Base-by-base conservation (phyloP, 2,329 filamentous ascomycete species). In the Pseudogymnoascus sp. region DNA sequence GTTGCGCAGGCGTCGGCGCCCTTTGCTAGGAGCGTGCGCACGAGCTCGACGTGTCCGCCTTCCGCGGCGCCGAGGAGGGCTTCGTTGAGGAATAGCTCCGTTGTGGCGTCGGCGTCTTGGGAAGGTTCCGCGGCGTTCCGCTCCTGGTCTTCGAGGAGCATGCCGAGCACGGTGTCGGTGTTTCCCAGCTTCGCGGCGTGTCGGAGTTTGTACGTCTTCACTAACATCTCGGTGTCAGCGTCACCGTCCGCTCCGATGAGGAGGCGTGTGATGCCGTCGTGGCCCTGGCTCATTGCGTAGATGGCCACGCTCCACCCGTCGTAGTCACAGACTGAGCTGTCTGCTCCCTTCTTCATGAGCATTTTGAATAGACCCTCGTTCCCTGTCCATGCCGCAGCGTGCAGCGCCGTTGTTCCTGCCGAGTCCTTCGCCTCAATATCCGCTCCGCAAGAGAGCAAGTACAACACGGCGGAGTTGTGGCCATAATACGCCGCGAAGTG, bases 241-340 rank as follows among this genome's bases (percentile, higher is more conserved):
- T 53, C 46, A 12, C n/a, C 46, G n/a, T 4, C n/a, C n/a, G 34
- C 46, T 4, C 46, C 46, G 25, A 53, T 4, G 25, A 53, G 46
- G 2, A 53, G 46, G 46, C 46, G 46, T n/a, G 46, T 18, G 46
- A 53, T 53, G 25, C 46, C 46, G 25, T 53, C 46, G 46, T 53
- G 46, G 25, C 46, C 46, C n/a, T 53, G 46, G 25, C 46, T 53
- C 46, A 53, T 53, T 5, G 46, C 46, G 8, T 53, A 53, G 25
- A 53, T 53, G n/a, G 46, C 46, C n/a, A 53, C 46, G n/a, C 46
- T 53, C 46, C 46, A 53, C 2, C 46, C 46, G n/a, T 53, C 46
- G n/a, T 53, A 53, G n/a, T 53, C 46, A 12, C 46, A 53, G 2
- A 34, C 46, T 53, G 46, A 53, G n/a, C 25, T 53, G n/a, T 53